These are phyloP conservation scores for Coemansia sp. DNA, from an alignment of 192 early-diverging fungal species.

Conservation along the genomic window DNA sequence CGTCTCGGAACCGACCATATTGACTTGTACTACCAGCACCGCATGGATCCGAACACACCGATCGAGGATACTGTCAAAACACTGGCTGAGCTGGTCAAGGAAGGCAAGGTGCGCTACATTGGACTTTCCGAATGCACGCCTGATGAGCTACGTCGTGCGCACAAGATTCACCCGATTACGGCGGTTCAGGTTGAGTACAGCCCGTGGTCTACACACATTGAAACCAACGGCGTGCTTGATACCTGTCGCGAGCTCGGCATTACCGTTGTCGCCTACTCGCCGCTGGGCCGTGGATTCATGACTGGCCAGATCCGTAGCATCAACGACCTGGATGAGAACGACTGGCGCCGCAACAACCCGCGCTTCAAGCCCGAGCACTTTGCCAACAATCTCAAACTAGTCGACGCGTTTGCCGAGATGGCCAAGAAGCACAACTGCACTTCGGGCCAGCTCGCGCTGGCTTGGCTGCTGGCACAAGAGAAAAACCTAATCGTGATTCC, in stretches of 20 bases:
- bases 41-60: constrained; percentile 55
- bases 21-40: constrained; percentile 64
- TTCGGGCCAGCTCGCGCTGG: constrained; percentile 55
- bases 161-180: constrained; percentile 66
- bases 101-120: constrained; percentile 60
- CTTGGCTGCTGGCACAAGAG: constrained; percentile 61
- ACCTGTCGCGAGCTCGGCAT: constrained; percentile 70
- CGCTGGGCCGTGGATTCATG: constrained; percentile 67
- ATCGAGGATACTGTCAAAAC: constrained; percentile 61
- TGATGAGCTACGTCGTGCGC: constrained; percentile 58
- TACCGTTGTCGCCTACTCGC: constrained; percentile 67
- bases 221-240: constrained; percentile 61
- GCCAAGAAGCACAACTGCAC: constrained; percentile 56
- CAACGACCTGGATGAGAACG: constrained; percentile 54
- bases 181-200: constrained; percentile 52
- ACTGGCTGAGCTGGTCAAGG: constrained; percentile 63
- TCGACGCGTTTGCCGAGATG: constrained; percentile 47
- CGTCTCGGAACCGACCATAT: constrained; percentile 55
- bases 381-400: constrained; percentile 56
- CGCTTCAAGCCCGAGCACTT: constrained; percentile 62
- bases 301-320: constrained; percentile 55
- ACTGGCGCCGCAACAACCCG: constrained; percentile 51
- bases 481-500: constrained; percentile 52
- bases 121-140: constrained; percentile 60
- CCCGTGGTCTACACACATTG: constrained; percentile 60